A percentile compares a stretch with the other conserved stretches of the same genome.
phyloP scores from a whole-genome alignment of 257 asterid species.

The Linderniella brevidens region DNA sequence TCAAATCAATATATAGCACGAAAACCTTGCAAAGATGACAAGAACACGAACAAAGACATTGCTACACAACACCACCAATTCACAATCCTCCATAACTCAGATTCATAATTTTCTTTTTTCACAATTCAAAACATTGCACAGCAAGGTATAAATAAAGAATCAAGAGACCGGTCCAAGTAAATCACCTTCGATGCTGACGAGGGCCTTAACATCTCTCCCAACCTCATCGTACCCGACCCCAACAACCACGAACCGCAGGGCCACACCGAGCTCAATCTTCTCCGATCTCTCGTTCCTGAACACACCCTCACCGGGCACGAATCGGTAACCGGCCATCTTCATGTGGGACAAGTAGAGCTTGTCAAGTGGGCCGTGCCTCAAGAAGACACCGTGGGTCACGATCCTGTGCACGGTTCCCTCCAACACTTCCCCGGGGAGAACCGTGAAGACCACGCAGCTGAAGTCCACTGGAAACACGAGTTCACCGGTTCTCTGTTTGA shows the following conservation, averaged over 20 bases:
- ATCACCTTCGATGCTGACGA: constrained; percentile 64
- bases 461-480: constrained; percentile 55
- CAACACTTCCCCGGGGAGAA: constrained; percentile 54
- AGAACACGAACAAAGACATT: too few species aligned
- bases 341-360: constrained; percentile 43
- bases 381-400: constrained; percentile 49
- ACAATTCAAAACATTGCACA: too few species aligned
- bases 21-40: too few species aligned
- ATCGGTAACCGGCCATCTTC: constrained; percentile 44
- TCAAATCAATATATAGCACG: too few species aligned
- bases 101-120: too few species aligned
- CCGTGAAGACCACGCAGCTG: constrained; percentile 67
- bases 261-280: constrained; percentile 30
- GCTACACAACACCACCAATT: too few species aligned
- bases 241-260: constrained; percentile 33
- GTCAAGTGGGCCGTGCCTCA: constrained; percentile 52
- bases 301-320: constrained; percentile 41
- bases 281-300: constrained; percentile 28
- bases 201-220: constrained; percentile 46
- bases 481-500: constrained; percentile 36
- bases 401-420: constrained; percentile 53
- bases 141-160: too few species aligned
- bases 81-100: too few species aligned
- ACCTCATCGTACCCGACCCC: constrained; percentile 56
- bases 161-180: constrained; percentile 44